Conservation (phyloP, 306 rosid genomes). For the Spatholobus suberectus region DNA sequence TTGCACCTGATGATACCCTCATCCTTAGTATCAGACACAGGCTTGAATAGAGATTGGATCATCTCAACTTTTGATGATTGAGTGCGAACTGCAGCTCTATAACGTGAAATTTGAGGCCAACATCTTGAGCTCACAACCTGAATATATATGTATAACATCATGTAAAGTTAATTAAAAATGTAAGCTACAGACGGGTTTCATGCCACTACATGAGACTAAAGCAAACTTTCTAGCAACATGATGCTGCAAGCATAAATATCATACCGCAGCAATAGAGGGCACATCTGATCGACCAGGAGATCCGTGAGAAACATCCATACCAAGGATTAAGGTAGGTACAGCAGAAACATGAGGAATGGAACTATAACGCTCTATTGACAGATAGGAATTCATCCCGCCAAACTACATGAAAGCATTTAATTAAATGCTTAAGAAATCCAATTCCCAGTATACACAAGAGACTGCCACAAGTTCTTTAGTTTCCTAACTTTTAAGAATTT, state of each 20-base stretch:
- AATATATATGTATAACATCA: no score
- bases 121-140: constrained; percentile 56
- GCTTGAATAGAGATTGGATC: constrained; percentile 37
- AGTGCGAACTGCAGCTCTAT: constrained; percentile 48
- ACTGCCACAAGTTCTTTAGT: no score
- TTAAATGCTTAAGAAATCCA: not conserved
- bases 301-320: constrained; percentile 67
- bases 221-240: not conserved
- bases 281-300: constrained; percentile 49
- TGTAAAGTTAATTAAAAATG: no score
- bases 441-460: not conserved
- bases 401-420: constrained; percentile 38
- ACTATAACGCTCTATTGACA: constrained; percentile 29
- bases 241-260: not conserved
- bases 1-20: constrained; percentile 48
- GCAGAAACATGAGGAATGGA: constrained; percentile 45
- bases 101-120: constrained; percentile 53
- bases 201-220: no score
- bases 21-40: constrained; percentile 25
- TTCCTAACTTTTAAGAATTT: no score
- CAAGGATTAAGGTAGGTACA: constrained; percentile 54
- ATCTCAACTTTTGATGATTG: constrained; percentile 49
- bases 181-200: no score
- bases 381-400: constrained; percentile 55
- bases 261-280: constrained; percentile 65